A percentile compares a stretch with the other conserved stretches of the same genome.
phyloP scores from a whole-genome alignment of 768 basidiomycete species.

The Mycena indigotica region DNA sequence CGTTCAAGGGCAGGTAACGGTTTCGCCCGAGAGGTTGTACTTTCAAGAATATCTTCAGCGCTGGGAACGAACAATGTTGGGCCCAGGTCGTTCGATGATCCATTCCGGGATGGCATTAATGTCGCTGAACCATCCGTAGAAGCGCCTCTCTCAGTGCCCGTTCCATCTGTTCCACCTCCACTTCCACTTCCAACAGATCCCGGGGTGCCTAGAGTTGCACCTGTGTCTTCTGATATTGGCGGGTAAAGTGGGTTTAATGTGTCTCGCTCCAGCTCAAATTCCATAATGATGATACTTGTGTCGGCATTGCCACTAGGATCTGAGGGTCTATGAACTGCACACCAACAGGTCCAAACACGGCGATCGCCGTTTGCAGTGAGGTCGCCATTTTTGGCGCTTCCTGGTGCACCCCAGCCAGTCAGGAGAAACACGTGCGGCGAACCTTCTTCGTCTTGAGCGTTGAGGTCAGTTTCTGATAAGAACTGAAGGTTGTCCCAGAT shows the following conservation, averaged over 20 bases:
- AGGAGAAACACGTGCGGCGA: slow-evolving; percentile 68
- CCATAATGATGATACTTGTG: slow-evolving; percentile 59
- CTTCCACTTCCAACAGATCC: slow-evolving; percentile 6
- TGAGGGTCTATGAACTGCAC: slow-evolving; percentile 60
- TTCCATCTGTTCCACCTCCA: neutral
- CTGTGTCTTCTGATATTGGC: neutral
- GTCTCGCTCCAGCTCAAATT: slow-evolving; percentile 80
- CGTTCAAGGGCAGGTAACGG: slow-evolving; percentile 74
- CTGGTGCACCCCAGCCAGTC: slow-evolving; percentile 71
- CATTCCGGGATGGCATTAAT: slow-evolving; percentile 15
- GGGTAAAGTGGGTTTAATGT: slow-evolving; percentile 66
- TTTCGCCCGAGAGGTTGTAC: slow-evolving; percentile 67
- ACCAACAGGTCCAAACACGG: slow-evolving; percentile 70
- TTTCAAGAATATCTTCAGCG: slow-evolving; percentile 65
- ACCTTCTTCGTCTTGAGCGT: slow-evolving; percentile 44
- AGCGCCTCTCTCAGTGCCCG: slow-evolving; percentile 9
- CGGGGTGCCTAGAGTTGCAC: slow-evolving; percentile 1
- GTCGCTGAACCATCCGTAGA: slow-evolving; percentile 23
- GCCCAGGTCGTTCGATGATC: slow-evolving; percentile 21
- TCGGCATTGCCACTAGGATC: slow-evolving; percentile 13
- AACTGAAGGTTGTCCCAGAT: slow-evolving; percentile 78
- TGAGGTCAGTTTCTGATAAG: slow-evolving; percentile 51
- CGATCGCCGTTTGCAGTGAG: slow-evolving; percentile 34
- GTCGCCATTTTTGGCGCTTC: slow-evolving; percentile 38
- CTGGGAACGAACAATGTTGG: slow-evolving; percentile 42